Evolutionary conservation across 2,329 filamentous ascomycete species (phyloP), one percentile per base, ranked within the genome.

Genomic region (Penicillium sp.): DNA sequence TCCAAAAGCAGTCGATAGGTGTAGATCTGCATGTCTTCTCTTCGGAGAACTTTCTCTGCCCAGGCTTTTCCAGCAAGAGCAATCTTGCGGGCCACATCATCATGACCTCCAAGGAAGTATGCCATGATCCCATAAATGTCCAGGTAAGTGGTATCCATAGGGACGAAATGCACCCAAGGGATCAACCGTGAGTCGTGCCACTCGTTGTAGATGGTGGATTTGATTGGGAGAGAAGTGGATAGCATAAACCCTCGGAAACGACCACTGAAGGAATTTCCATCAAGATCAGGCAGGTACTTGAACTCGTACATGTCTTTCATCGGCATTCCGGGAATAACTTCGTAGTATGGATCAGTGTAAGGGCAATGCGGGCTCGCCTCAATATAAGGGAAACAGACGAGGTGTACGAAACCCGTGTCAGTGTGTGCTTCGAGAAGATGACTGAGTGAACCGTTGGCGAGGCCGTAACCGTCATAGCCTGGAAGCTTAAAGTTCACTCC

Each of bases 161-260:
- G 88, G 1, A 90, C 83, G 60, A 88, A 92, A 68, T 93, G 88
- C 61, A 82, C 82, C 88, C 88, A 93, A 0, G 86, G 78, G 2
- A 89, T 74, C 25, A 27, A 27, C 3, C 25, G 25, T 2, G 25
- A 27, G 25, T 27, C 25, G 25, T 27, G 25, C 25, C 25, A 27
- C 25, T 27, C 25, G 25, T 27, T 27, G 25, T 27, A 27, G 6
- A 27, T 27, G 8, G 25, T 27, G 25, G 25, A 6, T 27, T 27
- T 27, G 25, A 27, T 27, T 9, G 25, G 25, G 25, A 27, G 25
- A 27, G 25, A 27, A 65, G 91, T 87, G 27, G 82, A 87, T 29
- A 80, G 76, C 23, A 92, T 72, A 65, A 91, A 89, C 0, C 80
- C 81, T 4, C 83, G 77, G 61, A 84, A 88, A 5, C 85, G 79